Conservation (phyloP, 179 eudicot genomes). For the Gypsophila paniculata region DNA sequence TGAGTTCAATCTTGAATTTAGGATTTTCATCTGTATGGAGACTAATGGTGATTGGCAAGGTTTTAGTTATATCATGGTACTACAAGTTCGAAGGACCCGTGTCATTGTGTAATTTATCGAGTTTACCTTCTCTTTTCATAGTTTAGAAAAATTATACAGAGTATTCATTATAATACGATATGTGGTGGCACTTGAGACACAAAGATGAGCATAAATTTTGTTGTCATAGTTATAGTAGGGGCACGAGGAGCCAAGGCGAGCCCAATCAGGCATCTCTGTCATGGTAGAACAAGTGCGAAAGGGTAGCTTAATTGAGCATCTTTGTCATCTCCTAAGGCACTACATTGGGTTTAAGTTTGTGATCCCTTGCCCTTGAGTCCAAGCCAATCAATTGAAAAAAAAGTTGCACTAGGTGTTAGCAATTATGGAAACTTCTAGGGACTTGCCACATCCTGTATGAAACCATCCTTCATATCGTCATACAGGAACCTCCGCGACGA, state of each 20-base stretch:
- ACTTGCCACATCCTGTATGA: background rate
- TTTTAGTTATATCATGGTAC: background rate
- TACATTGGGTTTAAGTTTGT: too few relatives aligned
- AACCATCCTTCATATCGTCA: background rate
- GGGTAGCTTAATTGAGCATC: too few relatives aligned
- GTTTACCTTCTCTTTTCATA: background rate
- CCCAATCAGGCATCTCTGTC: too few relatives aligned
- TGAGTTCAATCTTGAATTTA: conserved; percentile 1
- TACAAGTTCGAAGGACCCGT: background rate
- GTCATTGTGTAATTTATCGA: background rate
- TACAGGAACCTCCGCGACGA: background rate
- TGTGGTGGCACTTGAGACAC: conserved; percentile 12
- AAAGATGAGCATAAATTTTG: background rate
- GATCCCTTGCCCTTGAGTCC: background rate
- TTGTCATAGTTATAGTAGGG: background rate
- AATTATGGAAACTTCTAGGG: background rate
- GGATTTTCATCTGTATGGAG: background rate
- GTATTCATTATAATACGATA: background rate
- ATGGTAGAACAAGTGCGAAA: too few relatives aligned
- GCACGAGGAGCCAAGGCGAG: too few relatives aligned
- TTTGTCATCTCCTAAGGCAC: too few relatives aligned
- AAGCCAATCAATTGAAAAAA: background rate
- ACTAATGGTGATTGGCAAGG: background rate
- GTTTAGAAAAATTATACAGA: too few relatives aligned
- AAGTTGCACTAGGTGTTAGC: too few relatives aligned